phyloP scores from a whole-genome alignment of 164 flowering plant genomes.

The Nelumbo lutea region DNA sequence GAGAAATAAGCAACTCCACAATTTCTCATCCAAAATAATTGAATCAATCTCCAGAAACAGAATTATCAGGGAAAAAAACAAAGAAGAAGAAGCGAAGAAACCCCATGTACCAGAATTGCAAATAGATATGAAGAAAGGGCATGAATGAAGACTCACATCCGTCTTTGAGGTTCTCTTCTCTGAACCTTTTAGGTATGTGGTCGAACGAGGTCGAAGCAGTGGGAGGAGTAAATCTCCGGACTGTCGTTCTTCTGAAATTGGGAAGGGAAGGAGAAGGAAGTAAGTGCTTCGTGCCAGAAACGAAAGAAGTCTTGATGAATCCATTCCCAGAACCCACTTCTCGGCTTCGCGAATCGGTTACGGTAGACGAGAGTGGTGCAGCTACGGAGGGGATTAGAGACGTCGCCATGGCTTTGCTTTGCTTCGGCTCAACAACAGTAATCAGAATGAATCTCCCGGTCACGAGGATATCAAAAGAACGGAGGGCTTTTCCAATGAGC shows the following conservation, averaged over 20 bases:
- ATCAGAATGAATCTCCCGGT: too few relatives aligned
- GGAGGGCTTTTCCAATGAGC: too few relatives aligned
- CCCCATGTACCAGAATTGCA: not conserved
- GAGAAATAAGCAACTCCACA: not conserved
- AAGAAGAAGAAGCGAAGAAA: not conserved
- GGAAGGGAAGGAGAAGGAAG: constrained; percentile 6
- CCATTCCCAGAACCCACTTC: constrained; percentile 13
- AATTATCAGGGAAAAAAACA: not conserved
- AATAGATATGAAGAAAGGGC: not conserved
- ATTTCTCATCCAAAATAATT: not conserved
- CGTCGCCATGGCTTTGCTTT: constrained; percentile 40
- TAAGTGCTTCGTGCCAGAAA: constrained; percentile 28
- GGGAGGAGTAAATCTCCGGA: constrained; percentile 26
- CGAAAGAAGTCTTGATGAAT: constrained; percentile 33
- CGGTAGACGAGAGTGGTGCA: constrained; percentile 10
- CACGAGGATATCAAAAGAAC: too few relatives aligned
- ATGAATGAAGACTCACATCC: constrained; percentile 49
- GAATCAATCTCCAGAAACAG: not conserved
- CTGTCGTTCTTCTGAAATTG: constrained; percentile 1
- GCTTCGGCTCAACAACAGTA: not conserved
- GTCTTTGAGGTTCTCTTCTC: constrained; percentile 72
- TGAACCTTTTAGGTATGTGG: constrained; percentile 74
- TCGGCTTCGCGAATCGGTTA: constrained; percentile 4
- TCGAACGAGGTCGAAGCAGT: constrained; percentile 32
- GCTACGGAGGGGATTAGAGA: constrained; percentile 35